Conservation (phyloP, 2,329 filamentous ascomycete species). For the Sporothrix mexicana region DNA sequence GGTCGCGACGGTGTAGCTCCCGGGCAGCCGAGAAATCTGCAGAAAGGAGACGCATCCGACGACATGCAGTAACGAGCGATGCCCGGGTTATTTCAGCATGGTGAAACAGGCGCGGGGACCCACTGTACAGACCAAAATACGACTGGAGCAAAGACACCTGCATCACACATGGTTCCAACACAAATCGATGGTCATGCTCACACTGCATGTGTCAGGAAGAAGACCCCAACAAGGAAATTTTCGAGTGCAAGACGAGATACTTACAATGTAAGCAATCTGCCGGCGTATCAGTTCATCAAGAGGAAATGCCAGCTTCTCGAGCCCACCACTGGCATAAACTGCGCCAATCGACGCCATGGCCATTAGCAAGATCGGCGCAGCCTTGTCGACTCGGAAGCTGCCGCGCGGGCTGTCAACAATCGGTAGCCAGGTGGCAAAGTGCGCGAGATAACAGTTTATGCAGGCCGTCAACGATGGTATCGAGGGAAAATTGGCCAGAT, state of each 20-base stretch:
- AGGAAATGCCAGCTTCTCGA: conserved; percentile 15
- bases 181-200: conserved; percentile 23
- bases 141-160: conserved; percentile 23
- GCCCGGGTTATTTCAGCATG: conserved; percentile 20
- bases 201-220: neutral
- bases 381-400: conserved; percentile 20
- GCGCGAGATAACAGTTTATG: conserved; percentile 13
- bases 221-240: neutral
- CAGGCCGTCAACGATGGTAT: conserved; percentile 13
- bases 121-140: conserved; percentile 25
- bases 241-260: neutral
- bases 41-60: conserved; percentile 8
- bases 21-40: neutral
- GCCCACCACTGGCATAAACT: neutral
- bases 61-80: conserved; percentile 9
- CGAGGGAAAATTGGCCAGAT: conserved; percentile 12
- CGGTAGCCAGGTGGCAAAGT: conserved; percentile 9
- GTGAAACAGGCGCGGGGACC: conserved; percentile 15
- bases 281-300: conserved; percentile 10
- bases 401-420: conserved; percentile 22
- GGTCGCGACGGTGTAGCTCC: conserved; percentile 9
- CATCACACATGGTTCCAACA: conserved; percentile 22
- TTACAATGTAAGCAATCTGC: conserved; percentile 15
- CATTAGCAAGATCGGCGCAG: conserved; percentile 12
- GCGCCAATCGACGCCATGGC: conserved; percentile 15